phyloP scores from a whole-genome alignment of 2,329 filamentous ascomycete genomes.

The Huntiella decipiens region DNA sequence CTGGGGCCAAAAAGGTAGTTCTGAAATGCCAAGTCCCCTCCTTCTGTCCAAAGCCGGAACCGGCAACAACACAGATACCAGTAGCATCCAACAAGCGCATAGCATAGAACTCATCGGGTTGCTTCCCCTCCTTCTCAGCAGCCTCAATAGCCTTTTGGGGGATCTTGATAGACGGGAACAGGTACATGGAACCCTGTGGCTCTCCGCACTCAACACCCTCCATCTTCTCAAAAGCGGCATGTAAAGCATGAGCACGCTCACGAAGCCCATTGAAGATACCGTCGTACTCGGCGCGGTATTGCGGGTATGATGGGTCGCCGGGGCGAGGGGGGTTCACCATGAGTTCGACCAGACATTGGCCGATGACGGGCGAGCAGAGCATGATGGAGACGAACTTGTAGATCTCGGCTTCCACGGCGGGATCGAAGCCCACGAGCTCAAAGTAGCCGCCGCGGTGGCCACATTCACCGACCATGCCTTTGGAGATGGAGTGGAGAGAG shows the following conservation, averaged over 20 bases:
- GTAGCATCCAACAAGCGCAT: slow-evolving; percentile 80
- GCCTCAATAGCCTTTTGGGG: slow-evolving; percentile 58
- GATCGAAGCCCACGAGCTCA: slow-evolving; percentile 78
- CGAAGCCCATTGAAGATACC: slow-evolving; percentile 61
- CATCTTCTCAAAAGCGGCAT: slow-evolving; percentile 83
- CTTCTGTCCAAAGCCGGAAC: slow-evolving; percentile 85
- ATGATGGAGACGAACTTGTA: slow-evolving; percentile 98
- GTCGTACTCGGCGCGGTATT: slow-evolving; percentile 74
- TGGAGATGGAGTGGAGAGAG: slow-evolving; percentile 82
- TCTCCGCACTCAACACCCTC: slow-evolving; percentile 82
- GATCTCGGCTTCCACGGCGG: slow-evolving; percentile 73
- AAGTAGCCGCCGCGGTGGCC: slow-evolving; percentile 96
- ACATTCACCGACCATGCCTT: slow-evolving; percentile 98
- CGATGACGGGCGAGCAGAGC: slow-evolving; percentile 85
- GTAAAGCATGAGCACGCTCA: slow-evolving; percentile 65
- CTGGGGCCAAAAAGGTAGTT: slow-evolving; percentile 90
- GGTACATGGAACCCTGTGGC: slow-evolving; percentile 94
- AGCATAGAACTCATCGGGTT: slow-evolving; percentile 86
- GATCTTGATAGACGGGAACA: slow-evolving; percentile 85
- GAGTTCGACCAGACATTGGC: slow-evolving; percentile 88
- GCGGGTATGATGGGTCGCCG: slow-evolving; percentile 65
- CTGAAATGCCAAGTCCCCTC: slow-evolving; percentile 83
- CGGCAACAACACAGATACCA: slow-evolving; percentile 84
- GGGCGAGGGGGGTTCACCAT: slow-evolving; percentile 89
- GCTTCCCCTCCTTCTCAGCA: slow-evolving; percentile 52